Percentiles rank a stretch among this genome's conserved stretches.
phyloP scores from a whole-genome alignment of 1,284 basidiomycete species.

The Leccinum pachyderme region DNA sequence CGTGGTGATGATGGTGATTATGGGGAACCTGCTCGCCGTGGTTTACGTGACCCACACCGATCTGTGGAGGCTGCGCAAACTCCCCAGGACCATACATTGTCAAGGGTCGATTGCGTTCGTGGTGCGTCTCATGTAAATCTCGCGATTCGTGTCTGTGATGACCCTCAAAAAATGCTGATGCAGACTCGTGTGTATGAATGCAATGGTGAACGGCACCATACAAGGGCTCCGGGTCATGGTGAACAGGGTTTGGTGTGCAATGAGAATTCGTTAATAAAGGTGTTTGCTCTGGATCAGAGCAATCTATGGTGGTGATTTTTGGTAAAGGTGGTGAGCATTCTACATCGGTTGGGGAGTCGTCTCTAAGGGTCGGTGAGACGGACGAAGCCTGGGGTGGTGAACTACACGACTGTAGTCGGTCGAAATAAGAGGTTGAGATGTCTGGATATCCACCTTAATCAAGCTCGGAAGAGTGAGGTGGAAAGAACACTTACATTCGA shows the following conservation, averaged over 20 bases:
- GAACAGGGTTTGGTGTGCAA: conserved; percentile 7
- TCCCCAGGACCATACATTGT: conserved; percentile 25
- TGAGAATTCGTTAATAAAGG: conserved; percentile 17
- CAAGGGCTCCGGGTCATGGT: conserved; percentile 9
- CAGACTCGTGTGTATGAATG: conserved; percentile 8
- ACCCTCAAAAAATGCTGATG: conserved; percentile 30
- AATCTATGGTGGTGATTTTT: conserved; percentile 4
- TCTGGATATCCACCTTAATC: conserved; percentile 40
- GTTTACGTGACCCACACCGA: conserved; percentile 1
- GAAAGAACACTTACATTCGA: conserved; percentile 62
- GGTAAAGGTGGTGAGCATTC: conserved; percentile 6
- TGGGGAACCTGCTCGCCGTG: conserved; percentile 4
- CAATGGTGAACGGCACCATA: conserved; percentile 19
- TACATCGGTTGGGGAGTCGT: conserved; percentile 12
- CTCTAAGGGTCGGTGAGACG: conserved; percentile 24
- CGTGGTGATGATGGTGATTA: conserved; percentile 16
- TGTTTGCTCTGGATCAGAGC: conserved; percentile 11
- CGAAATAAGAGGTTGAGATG: conserved; percentile 69
- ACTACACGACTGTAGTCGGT: conserved; percentile 58
- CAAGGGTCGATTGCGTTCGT: conserved; percentile 28
- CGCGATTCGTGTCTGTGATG: conserved; percentile 48
- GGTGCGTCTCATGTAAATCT: conserved; percentile 36
- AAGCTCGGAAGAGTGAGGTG: background rate
- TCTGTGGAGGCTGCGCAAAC: background rate
- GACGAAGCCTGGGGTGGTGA: conserved; percentile 46